Conservation (phyloP, 352 stramenopile species). For the Aphanomyces astaci region DNA sequence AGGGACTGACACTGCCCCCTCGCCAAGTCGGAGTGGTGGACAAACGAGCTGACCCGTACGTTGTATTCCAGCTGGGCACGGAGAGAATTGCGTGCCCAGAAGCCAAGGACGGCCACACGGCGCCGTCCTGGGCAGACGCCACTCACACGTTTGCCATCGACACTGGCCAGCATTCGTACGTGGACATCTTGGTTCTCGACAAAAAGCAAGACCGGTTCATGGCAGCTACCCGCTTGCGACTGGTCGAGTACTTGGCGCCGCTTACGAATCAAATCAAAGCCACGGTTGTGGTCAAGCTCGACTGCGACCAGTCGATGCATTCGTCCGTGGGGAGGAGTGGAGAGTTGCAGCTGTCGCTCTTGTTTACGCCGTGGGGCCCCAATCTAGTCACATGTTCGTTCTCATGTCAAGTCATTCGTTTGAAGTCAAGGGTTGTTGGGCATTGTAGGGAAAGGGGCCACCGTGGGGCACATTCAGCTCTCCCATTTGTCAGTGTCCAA, state of each 20-base stretch:
- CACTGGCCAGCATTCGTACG: slow-evolving; percentile 30
- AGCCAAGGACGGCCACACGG: slow-evolving; percentile 35
- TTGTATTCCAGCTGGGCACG: slow-evolving; percentile 29
- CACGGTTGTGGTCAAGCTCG: not conserved
- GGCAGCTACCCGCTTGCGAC: slow-evolving; percentile 31
- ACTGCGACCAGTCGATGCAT: not conserved
- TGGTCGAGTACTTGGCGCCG: slow-evolving; percentile 17
- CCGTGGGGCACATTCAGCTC: not conserved
- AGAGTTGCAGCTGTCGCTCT: not conserved
- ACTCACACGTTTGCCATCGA: slow-evolving; percentile 34
- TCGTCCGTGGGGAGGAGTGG: not conserved
- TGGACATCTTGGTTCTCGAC: slow-evolving; percentile 37
- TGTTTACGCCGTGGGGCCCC: slow-evolving; percentile 15
- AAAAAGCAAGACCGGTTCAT: slow-evolving; percentile 42
- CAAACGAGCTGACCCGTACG: slow-evolving; percentile 40
- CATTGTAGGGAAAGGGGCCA: slow-evolving; percentile 14
- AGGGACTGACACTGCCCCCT: not conserved
- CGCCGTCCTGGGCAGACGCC: slow-evolving; percentile 42
- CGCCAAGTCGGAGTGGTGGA: slow-evolving; percentile 25
- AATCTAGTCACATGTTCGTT: slow-evolving; percentile 18
- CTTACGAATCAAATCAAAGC: slow-evolving; percentile 6
- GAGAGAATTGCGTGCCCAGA: slow-evolving; percentile 30
- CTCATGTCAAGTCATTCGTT: not conserved
- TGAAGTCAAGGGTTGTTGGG: not conserved
- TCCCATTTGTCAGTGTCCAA: not conserved